phyloP scores from a whole-genome alignment of 2,329 filamentous ascomycete genomes.

The Botrytis porri region DNA sequence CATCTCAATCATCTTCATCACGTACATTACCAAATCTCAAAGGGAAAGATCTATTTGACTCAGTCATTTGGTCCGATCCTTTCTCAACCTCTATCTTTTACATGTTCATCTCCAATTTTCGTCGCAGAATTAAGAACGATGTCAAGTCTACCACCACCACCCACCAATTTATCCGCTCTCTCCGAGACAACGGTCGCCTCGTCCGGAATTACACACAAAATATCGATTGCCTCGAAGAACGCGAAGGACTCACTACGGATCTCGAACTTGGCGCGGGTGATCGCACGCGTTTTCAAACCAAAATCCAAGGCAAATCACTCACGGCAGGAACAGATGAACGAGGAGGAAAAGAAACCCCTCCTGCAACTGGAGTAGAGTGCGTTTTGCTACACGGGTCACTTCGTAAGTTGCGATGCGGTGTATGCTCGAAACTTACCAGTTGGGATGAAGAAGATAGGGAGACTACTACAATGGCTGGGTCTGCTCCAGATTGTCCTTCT shows the following conservation, averaged over 20 bases:
- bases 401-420: conserved; percentile 60
- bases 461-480: conserved; percentile 51
- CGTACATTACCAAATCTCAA: conserved; percentile 59
- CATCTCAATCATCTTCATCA: conserved; percentile 27
- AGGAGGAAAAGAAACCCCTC: conserved; percentile 33
- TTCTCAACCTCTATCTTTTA: conserved; percentile 69
- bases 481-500: conserved; percentile 64
- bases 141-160: conserved; percentile 59
- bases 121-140: conserved; percentile 58
- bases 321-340: conserved; percentile 28
- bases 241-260: conserved; percentile 64
- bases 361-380: conserved; percentile 41
- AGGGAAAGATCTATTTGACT: conserved; percentile 69
- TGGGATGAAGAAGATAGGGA: conserved; percentile 56
- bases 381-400: conserved; percentile 74
- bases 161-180: conserved; percentile 65
- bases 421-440: conserved; percentile 54
- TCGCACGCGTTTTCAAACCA: conserved; percentile 53
- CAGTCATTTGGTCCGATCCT: conserved; percentile 66
- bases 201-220: conserved; percentile 74
- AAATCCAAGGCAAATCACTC: conserved; percentile 44
- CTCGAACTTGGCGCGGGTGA: conserved; percentile 60
- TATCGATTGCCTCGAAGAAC: conserved; percentile 70
- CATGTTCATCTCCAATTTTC: conserved; percentile 65
- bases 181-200: conserved; percentile 65